Conservation (phyloP, 345 rosid genomes). For the Brassica rapa region DNA sequence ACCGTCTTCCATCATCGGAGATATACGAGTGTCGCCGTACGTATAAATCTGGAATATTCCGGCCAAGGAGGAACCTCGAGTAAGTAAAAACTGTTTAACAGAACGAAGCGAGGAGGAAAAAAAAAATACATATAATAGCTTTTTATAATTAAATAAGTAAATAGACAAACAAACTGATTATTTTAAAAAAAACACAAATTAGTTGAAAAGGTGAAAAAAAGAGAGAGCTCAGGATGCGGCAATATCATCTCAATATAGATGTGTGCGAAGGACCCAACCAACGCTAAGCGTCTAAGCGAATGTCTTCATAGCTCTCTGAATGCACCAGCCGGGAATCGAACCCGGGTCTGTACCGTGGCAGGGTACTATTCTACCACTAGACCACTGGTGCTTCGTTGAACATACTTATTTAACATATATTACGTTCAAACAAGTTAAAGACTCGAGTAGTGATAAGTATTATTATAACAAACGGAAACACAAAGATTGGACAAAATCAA, state of each 20-base stretch:
- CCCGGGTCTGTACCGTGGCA: constrained; percentile 81
- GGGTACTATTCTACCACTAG: constrained; percentile 65
- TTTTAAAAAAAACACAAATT: background rate
- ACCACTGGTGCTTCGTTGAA: constrained; percentile 44
- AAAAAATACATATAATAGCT: background rate
- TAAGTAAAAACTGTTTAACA: background rate
- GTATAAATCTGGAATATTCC: constrained; percentile 19
- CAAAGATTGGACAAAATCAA: background rate
- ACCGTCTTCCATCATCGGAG: constrained; percentile 22
- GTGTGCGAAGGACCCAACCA: background rate
- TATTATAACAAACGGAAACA: too few relatives aligned
- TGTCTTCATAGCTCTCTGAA: constrained; percentile 13
- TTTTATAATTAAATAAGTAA: background rate
- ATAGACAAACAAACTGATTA: background rate
- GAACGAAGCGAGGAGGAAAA: background rate
- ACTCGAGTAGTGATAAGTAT: too few relatives aligned
- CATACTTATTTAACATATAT: background rate
- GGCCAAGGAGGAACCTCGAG: constrained; percentile 1
- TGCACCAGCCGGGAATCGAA: constrained; percentile 83
- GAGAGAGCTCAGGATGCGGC: background rate
- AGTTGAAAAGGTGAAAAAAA: background rate
- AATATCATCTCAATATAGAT: background rate
- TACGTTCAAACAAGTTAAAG: background rate
- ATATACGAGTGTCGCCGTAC: background rate
- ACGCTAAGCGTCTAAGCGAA: background rate